phyloP scores from a whole-genome alignment of 495 filamentous ascomycete genomes.

The Penicillium pancosmium region DNA sequence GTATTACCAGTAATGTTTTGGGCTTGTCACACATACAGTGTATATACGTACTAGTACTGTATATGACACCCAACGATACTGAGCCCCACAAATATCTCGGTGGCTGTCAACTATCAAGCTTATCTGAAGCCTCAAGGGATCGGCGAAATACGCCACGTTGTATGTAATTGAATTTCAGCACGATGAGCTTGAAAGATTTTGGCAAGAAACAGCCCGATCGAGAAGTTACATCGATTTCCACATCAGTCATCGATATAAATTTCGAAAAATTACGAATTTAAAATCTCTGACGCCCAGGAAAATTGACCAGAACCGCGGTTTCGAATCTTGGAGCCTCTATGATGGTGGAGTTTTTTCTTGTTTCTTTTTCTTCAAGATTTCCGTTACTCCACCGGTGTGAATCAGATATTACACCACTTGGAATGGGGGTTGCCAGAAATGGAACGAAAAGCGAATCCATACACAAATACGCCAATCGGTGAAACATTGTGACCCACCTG shows the following conservation, averaged over 20 bases:
- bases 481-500: not conserved
- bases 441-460: not conserved
- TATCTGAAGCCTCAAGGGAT: conserved; percentile 2
- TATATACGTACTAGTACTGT: not conserved
- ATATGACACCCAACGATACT: not conserved
- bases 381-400: not conserved
- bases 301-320: not conserved
- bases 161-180: not conserved
- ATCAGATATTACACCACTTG: not conserved
- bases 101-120: conserved; percentile 3
- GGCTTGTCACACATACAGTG: not conserved
- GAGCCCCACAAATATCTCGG: not conserved
- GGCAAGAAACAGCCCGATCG: not conserved
- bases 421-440: not conserved
- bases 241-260: too few relatives aligned
- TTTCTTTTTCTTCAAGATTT: not conserved
- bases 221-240: too few relatives aligned
- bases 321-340: not conserved
- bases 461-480: not conserved
- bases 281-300: not conserved
- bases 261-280: not conserved
- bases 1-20: not conserved
- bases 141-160: not conserved
- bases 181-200: not conserved
- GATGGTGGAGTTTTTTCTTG: not conserved